Percentiles rank a stretch among this genome's conserved stretches.
These are phyloP conservation scores for Starmerella gropengiesseri DNA, from an alignment of 805 yeast genomes.

Conservation along the genomic window DNA sequence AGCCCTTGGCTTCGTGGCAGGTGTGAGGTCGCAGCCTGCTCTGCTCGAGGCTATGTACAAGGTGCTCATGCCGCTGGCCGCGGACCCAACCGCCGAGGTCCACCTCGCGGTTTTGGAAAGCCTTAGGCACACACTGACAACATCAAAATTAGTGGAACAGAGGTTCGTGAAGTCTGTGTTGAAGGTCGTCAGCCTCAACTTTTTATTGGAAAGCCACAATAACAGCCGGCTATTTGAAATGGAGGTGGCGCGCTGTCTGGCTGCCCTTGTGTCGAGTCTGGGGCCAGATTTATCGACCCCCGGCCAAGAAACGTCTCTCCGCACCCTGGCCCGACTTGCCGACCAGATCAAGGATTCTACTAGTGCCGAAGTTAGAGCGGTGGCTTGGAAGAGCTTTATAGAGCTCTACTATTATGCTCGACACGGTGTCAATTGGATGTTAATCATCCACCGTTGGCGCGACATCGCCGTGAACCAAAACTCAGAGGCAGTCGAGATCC, in stretches of 20 bases:
- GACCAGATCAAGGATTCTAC: slow-evolving; percentile 27
- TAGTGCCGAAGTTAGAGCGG: slow-evolving; percentile 16
- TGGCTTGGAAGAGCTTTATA: slow-evolving; percentile 24
- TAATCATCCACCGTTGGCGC: slow-evolving; percentile 19
- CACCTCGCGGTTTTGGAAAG: slow-evolving; percentile 63
- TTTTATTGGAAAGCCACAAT: slow-evolving; percentile 42
- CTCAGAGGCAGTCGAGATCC: slow-evolving; percentile 6
- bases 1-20: slow-evolving; percentile 39
- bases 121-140: slow-evolving; percentile 44
- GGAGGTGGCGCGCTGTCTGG: slow-evolving; percentile 37
- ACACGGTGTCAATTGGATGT: slow-evolving; percentile 19
- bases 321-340: slow-evolving; percentile 26
- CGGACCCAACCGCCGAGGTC: slow-evolving; percentile 79
- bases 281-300: slow-evolving; percentile 43
- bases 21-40: slow-evolving; percentile 23
- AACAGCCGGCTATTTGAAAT: slow-evolving; percentile 36
- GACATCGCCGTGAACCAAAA: slow-evolving; percentile 5
- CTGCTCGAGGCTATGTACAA: slow-evolving; percentile 14
- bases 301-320: slow-evolving; percentile 19
- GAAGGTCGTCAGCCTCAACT: slow-evolving; percentile 32
- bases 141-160: slow-evolving; percentile 40
- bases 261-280: slow-evolving; percentile 28
- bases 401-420: slow-evolving; percentile 24
- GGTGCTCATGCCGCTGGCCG: slow-evolving; percentile 41
- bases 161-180: slow-evolving; percentile 38